A percentile compares a stretch with the other conserved stretches of the same genome.
phyloP scores from a whole-genome alignment of 2,329 filamentous ascomycete genomes.

The Trichoderma sp. region DNA sequence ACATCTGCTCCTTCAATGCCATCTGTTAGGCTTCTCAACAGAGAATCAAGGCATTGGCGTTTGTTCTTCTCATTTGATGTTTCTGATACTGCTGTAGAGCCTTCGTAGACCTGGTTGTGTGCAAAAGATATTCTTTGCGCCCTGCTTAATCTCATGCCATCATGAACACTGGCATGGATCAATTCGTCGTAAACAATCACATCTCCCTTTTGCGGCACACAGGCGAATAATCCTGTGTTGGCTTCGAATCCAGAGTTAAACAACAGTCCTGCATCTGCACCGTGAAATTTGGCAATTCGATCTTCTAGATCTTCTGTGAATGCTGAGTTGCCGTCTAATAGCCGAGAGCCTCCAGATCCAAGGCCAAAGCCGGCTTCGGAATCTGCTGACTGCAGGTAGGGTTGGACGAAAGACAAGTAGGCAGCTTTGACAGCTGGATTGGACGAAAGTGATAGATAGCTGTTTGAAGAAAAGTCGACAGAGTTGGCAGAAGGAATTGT shows the following conservation, averaged over 20 bases:
- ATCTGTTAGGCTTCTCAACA: slow-evolving; percentile 39
- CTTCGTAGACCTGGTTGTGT: slow-evolving; percentile 56
- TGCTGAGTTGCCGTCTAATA: slow-evolving; percentile 56
- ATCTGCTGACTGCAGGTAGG: slow-evolving; percentile 37
- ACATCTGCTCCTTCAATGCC: slow-evolving; percentile 43
- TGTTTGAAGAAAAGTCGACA: slow-evolving; percentile 78
- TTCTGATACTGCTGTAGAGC: not conserved
- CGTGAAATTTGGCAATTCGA: slow-evolving; percentile 53
- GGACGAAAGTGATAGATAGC: slow-evolving; percentile 75
- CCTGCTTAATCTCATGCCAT: slow-evolving; percentile 71
- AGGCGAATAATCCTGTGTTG: slow-evolving; percentile 65
- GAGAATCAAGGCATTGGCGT: slow-evolving; percentile 35
- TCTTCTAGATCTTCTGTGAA: slow-evolving; percentile 52
- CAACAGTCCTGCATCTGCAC: slow-evolving; percentile 50
- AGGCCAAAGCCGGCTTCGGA: slow-evolving; percentile 34
- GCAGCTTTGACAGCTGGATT: slow-evolving; percentile 59
- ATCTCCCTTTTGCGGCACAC: slow-evolving; percentile 63
- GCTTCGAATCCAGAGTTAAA: slow-evolving; percentile 68
- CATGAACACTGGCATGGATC: slow-evolving; percentile 78
- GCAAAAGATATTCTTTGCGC: slow-evolving; percentile 56
- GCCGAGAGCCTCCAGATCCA: slow-evolving; percentile 58
- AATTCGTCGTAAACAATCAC: slow-evolving; percentile 72
- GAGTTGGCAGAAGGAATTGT: slow-evolving; percentile 66
- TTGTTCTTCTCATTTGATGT: not conserved
- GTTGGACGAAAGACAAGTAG: slow-evolving; percentile 60